Percentiles rank a stretch among this genome's conserved stretches.
Evolutionary conservation across 345 rosid genomes (phyloP).

Genomic region (Sapria himalayana): DNA sequence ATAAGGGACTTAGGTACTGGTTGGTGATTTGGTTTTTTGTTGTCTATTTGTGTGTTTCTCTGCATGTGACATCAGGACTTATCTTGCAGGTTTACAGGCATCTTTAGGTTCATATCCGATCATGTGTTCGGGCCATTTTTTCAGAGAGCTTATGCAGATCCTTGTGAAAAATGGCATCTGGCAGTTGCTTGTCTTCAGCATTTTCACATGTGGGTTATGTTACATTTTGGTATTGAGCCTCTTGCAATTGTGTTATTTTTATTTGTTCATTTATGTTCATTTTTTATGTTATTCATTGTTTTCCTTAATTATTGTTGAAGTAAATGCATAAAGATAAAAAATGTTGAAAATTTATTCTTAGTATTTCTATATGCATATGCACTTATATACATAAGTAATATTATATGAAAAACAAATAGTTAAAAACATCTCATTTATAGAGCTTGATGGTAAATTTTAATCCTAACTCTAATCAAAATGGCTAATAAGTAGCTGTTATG

Average conservation of each 20-base stretch:
- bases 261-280: background rate
- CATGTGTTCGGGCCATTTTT: conserved; percentile 88
- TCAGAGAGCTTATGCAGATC: conserved; percentile 85
- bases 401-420: too few species aligned
- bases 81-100: conserved; percentile 67
- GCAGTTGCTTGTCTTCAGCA: conserved; percentile 86
- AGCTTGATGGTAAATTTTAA: too few species aligned
- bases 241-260: conserved; percentile 3
- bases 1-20: conserved; percentile 75
- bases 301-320: conserved; percentile 3
- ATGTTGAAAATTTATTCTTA: background rate
- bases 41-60: conserved; percentile 7
- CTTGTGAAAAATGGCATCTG: conserved; percentile 86
- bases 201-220: conserved; percentile 58
- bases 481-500: too few species aligned
- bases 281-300: background rate
- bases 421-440: too few species aligned
- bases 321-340: too few species aligned
- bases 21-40: conserved; percentile 1
- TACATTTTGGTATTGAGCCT: background rate
- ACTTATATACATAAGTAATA: too few species aligned
- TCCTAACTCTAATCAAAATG: too few species aligned
- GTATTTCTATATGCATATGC: too few species aligned
- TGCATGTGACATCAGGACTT: conserved; percentile 6
- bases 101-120: conserved; percentile 75